These are phyloP conservation scores for Globisporangium mamillatum DNA, from an alignment of 352 stramenopile genomes.

Conservation along the genomic window DNA sequence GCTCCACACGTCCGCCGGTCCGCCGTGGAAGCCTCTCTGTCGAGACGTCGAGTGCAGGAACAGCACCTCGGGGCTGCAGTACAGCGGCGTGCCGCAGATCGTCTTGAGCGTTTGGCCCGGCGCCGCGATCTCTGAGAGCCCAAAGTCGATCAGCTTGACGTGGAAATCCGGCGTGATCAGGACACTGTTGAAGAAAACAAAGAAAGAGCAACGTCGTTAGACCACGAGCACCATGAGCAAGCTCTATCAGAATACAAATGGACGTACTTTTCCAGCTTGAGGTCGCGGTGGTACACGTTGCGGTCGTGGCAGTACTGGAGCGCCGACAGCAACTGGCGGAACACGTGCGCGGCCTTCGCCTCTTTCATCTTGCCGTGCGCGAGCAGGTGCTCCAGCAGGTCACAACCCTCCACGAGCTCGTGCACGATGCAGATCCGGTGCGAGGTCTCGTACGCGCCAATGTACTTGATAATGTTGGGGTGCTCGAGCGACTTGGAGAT, in stretches of 20 bases:
- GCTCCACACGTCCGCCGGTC: conserved; percentile 76
- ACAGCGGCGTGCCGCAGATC: conserved; percentile 78
- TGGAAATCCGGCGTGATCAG: conserved; percentile 89
- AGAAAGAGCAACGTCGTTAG: background rate
- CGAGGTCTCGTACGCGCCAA: conserved; percentile 73
- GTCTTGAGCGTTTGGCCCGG: conserved; percentile 66
- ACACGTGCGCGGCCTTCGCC: conserved; percentile 45
- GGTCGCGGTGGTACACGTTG: conserved; percentile 92
- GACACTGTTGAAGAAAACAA: conserved; percentile 48
- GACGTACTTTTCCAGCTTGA: conserved; percentile 94
- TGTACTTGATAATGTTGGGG: conserved; percentile 77
- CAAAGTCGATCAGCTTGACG: conserved; percentile 97
- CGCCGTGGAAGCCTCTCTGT: conserved; percentile 48
- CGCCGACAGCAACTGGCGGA: conserved; percentile 88
- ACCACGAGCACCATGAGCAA: too few species aligned
- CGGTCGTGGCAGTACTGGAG: conserved; percentile 90
- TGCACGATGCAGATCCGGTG: conserved; percentile 80
- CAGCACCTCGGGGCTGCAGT: conserved; percentile 79
- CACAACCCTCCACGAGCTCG: conserved; percentile 69
- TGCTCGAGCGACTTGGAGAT: conserved; percentile 70
- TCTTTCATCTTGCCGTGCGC: conserved; percentile 73
- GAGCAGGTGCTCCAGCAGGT: conserved; percentile 74
- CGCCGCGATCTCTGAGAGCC: conserved; percentile 87
- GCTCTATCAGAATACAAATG: background rate
- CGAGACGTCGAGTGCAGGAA: conserved; percentile 49